Evolutionary conservation across 2,329 filamentous ascomycete genomes (phyloP), one percentile per base, ranked within the genome.

Genomic region (Penicillium sp.): DNA sequence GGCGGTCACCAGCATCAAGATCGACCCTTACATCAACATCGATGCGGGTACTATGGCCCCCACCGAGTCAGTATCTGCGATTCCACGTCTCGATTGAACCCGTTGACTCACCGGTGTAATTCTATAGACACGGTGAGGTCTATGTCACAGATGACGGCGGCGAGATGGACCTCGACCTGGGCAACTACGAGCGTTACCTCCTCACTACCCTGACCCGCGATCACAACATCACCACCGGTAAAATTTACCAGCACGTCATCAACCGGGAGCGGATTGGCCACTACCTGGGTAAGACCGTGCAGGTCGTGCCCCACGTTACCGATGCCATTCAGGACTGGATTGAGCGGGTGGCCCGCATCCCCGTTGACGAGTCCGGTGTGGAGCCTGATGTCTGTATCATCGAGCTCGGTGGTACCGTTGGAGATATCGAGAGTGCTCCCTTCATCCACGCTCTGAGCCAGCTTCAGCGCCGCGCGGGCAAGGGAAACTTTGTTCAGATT

Each of bases 191-290:
- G 73, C 84, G 88, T 44, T 96, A 96, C 72, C 87, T 96, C 54
- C 88, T 88, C 69, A 88, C 93, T 63, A 90, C 88, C 54, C 83
- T 98, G 60, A 91, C 87, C 9, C 83, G 88, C 60, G 92, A 96
- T 67, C 92, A 93, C 81, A 98, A 98, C 77, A 96, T 99, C 77
- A 99, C 95, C 3, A 96, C 93, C 6, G 95, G 95, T 72, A 97
- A 98, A 81, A 92, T 98, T 66, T 98, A 97, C 78, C 84, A 91
- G 70, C 86, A 90, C 68, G 93, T 97, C 53, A 92, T 96, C 68
- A 86, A 92, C 69, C 86, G 85, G 60, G 87, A 89, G 76, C 80
- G 87, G 63, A 78, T 79, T 61, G 87, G 87, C 54, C 88, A 95
- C 72, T 98, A 96, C 69, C 84, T 98, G 13, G 93, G 93, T 64